Evolutionary conservation across 176 grass and related monocot genomes (phyloP).

Genomic region (Miscanthus lutarioriparius): DNA sequence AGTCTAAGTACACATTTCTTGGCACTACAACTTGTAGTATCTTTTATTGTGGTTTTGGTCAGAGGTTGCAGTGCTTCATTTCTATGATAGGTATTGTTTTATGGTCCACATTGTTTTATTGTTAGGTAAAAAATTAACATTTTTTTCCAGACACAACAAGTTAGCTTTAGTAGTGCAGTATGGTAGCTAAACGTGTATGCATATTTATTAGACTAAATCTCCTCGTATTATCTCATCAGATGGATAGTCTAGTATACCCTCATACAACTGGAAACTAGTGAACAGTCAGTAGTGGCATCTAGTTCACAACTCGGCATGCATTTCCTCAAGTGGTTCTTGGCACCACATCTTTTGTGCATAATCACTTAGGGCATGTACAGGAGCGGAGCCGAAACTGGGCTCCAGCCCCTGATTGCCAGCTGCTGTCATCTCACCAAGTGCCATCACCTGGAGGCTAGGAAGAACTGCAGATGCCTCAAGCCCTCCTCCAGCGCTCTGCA

Average conservation of each 20-base stretch:
- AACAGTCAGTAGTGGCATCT: not conserved
- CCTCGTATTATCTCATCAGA: not conserved
- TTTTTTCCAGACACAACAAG: not conserved
- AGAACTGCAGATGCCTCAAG: not conserved
- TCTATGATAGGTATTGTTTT: not conserved
- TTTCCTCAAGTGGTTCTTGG: not conserved
- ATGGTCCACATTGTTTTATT: not conserved
- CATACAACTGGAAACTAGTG: not conserved
- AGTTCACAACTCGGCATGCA: not conserved
- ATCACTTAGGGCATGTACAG: not conserved
- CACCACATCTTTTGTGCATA: not conserved
- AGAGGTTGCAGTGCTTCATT: not conserved
- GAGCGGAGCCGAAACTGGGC: not conserved
- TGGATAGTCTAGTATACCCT: not conserved
- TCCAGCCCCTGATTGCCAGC: not conserved
- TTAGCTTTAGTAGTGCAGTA: not conserved
- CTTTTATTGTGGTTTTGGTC: conserved; percentile 16
- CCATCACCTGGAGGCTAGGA: not conserved
- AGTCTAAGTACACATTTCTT: not conserved
- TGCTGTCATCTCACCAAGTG: not conserved
- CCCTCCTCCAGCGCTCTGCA: not conserved
- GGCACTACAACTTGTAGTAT: not conserved
- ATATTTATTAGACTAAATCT: not conserved
- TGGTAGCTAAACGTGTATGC: not conserved
- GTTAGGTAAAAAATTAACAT: not conserved